Conservation (phyloP, 2,329 filamentous ascomycete species). For the Ophiocordyceps camponoti-leonardi region DNA sequence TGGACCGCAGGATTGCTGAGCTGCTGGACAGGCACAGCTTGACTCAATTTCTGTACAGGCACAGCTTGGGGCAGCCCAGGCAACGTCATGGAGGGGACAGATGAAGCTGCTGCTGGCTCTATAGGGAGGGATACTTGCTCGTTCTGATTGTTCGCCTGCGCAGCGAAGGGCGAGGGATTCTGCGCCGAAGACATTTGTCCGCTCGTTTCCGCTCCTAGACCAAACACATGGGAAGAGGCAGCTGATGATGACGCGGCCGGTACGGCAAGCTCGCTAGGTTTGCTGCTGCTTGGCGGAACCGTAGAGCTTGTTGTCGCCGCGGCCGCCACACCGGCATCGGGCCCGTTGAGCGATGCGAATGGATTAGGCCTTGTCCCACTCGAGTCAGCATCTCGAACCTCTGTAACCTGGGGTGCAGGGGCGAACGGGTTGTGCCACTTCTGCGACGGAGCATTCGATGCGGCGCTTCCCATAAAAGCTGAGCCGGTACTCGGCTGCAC, state of each 20-base stretch:
- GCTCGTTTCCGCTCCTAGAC: not conserved
- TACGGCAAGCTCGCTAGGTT: not conserved
- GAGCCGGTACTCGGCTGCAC: not conserved
- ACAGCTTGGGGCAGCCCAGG: too few relatives aligned
- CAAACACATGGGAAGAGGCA: not conserved
- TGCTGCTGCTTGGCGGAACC: not conserved
- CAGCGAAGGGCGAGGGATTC: not conserved
- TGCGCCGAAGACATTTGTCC: not conserved
- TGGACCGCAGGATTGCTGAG: too few relatives aligned
- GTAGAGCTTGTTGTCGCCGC: not conserved
- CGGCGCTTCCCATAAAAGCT: not conserved
- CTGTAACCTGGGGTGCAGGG: not conserved
- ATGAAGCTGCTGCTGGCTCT: too few relatives aligned
- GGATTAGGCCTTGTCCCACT: slow-evolving; percentile 5
- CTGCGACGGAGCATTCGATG: not conserved
- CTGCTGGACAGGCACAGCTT: too few relatives aligned
- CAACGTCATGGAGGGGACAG: too few relatives aligned
- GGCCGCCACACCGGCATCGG: not conserved
- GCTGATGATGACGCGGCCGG: not conserved
- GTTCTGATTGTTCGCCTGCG: not conserved
- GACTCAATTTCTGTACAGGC: too few relatives aligned
- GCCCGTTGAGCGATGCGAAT: slow-evolving; percentile 5
- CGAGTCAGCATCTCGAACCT: not conserved
- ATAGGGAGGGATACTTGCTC: too few relatives aligned
- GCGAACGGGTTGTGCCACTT: not conserved